Evolutionary conservation across 1,284 basidiomycete species (phyloP), one percentile per base, ranked within the genome.

Genomic region (Quambalaria eucalypti): DNA sequence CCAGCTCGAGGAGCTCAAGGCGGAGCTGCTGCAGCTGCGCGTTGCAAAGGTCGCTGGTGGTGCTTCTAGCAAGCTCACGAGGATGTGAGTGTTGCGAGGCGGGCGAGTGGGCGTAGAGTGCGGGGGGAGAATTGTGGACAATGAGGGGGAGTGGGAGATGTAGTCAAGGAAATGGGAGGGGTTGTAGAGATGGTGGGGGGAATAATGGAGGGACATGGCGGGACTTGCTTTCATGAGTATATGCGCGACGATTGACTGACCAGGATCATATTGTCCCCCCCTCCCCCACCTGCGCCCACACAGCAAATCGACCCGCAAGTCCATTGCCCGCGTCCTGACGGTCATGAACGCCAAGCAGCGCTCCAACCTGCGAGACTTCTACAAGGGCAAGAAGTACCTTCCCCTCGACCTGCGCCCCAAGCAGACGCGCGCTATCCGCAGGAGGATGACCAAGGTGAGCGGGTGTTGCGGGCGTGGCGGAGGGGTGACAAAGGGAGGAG

Each of bases 41-140:
- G 95, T 98, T 68, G 91, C 96, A 83, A 98, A 97, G 84, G 90
- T 95, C 76, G 90, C 90, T 66, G 92, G 92, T 77, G 91, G 91
- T 57, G 89, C 89, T 71, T 87, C 92, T 59, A 86, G 88, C 66
- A 98, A 98, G 82, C 83, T 99, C 73, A 92, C 89, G 73, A 90
- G 89, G 82, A 97, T 98, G 93, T 97, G 78, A 77, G 88, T 81
- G n/a, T 31, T 16, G 36, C 36, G 21, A 39, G 36, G 36, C 36
- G 16, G 36, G 16, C 21, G n/a, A n/a, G n/a, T n/a, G n/a, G 36
- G 16, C 16, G 10, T 4, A 3, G 31, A 33, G 36, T n/a, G 5
- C 16, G 16, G 10, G 4, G 47, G 9, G 29, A 12, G n/a, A 19
- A 21, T 16, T 8, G 30, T 14, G 21, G 30, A 28, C 3, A 40